Base-by-base conservation (phyloP, 441 rosid genomes). In the Arabidopsis hybrid region DNA sequence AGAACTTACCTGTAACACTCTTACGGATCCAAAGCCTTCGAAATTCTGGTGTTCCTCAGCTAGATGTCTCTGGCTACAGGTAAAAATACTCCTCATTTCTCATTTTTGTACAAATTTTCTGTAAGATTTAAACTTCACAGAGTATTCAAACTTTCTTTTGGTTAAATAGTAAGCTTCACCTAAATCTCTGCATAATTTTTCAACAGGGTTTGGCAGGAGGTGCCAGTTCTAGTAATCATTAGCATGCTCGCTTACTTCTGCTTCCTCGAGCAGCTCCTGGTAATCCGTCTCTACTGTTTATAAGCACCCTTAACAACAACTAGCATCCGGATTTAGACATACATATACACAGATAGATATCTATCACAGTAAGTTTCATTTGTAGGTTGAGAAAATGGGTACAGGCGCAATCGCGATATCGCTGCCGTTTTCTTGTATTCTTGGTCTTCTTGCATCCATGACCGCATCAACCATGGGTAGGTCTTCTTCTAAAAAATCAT, bases 231-330 rank as follows among this genome's bases (percentile, higher is more conserved):
- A 16, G 94, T 95, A 71, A 86, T 92, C 32, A 82, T 95, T 66
- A 95, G 98, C 88, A 89, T 92, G 97, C 97, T 92, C n/a, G 88
- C 95, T 8, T 95, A 95, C 84, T 95, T 95, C 78, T 95, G 98
- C 76, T 92, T 89, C 82, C 96, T 95, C 0, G 99, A 95, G 86
- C 98, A 91, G 82, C 97, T 92, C 38, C 74, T 95, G 95, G 99
- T 92, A 83, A 78, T 18, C 49, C 62, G 8, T 43, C 34, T 66
- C 34, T 67, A 6, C 26, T 42, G 16, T 42, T 4, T 50, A 59
- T 13, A 38, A 17, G 4, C 34, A 61, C 13, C 6, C 17, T 40
- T 1, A 14, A 26, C 45, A 35, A 55, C 53, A 36, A 46, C 1
- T 62, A 69, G 35, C 70, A 53, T 8, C 14, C n/a, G 5, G 18